Base-by-base conservation (phyloP, 768 basidiomycete genomes). In the Termitomyces sp. region DNA sequence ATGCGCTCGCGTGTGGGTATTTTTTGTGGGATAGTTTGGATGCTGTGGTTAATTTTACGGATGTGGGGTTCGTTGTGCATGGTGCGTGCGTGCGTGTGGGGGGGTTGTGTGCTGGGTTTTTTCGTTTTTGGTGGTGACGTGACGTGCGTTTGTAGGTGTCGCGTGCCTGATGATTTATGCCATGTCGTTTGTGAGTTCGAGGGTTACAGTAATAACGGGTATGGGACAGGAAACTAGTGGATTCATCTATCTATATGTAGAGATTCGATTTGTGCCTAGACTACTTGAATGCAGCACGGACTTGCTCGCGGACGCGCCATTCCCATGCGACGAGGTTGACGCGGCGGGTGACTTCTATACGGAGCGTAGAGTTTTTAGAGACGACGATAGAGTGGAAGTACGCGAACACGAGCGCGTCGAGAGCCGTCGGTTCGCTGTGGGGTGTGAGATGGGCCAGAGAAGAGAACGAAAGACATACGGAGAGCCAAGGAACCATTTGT, bases 11-110 rank as follows among this genome's bases (percentile, higher is more conserved):
- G 32, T 79, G 80, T 50, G 93, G 88, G 88, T 88, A 88, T 67
- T 95, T 96, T 69, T 62, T 94, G 20, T 96, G 93, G 93, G 93
- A 96, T 66, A 79, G 80, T 0, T 57, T 91, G 27, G 90, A 93
- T 69, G 82, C 85, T 7, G 71, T 87, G 24, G 53, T 88, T 52
- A 85, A 91, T 69, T 89, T 82, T 64, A 78, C 80, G 49, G 87
- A 89, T 56, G 50, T 85, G 4, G 92, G 89, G 8, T 93, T 93
- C 62, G 83, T 93, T 1, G 62, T 87, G 16, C 93, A 96, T 65
- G 93, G 91, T 75, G 64, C 47, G 76, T 54, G n/a, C 1, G 18
- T 0, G 16, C n/a, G n/a, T n/a, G n/a, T n/a, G n/a, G n/a, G n/a
- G n/a, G n/a, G n/a, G n/a, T n/a, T n/a, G n/a, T n/a, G n/a, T n/a